phyloP scores from a whole-genome alignment of 2,329 filamentous ascomycete species.

The Trichoderma atrobrunneum region DNA sequence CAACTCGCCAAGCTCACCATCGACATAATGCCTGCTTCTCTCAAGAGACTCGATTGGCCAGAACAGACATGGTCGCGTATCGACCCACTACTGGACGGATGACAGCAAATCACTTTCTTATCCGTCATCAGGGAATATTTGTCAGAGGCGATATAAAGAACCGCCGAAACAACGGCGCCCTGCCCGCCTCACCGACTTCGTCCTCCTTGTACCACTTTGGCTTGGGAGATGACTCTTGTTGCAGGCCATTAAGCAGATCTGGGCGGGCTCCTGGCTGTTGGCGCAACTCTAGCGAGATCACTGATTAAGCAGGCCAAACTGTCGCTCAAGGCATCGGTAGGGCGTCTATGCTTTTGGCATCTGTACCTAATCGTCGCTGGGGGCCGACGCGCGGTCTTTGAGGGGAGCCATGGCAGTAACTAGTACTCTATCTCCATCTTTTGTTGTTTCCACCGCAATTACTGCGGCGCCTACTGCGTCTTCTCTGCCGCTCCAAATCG shows the following conservation, averaged over 20 bases:
- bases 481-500: slow-evolving; percentile 26
- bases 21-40: slow-evolving; percentile 8
- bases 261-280: neutral
- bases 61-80: neutral
- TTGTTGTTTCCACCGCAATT: slow-evolving; percentile 17
- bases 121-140: slow-evolving; percentile 14
- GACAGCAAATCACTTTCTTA: slow-evolving; percentile 16
- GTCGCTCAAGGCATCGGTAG: neutral
- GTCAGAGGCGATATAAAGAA: slow-evolving; percentile 12
- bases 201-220: neutral
- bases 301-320: neutral
- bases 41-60: slow-evolving; percentile 7
- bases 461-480: slow-evolving; percentile 25
- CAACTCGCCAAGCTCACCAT: neutral
- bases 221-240: neutral
- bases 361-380: neutral
- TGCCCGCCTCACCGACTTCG: slow-evolving; percentile 14
- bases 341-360: neutral
- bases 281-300: neutral
- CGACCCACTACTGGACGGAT: slow-evolving; percentile 9
- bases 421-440: slow-evolving; percentile 6
- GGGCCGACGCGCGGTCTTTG: neutral
- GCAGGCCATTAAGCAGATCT: neutral
- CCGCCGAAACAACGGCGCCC: neutral
- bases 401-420: slow-evolving; percentile 4